Evolutionary conservation across 805 yeast species (phyloP), one percentile per base, ranked within the genome.

Genomic region (Candida lessepsii): DNA sequence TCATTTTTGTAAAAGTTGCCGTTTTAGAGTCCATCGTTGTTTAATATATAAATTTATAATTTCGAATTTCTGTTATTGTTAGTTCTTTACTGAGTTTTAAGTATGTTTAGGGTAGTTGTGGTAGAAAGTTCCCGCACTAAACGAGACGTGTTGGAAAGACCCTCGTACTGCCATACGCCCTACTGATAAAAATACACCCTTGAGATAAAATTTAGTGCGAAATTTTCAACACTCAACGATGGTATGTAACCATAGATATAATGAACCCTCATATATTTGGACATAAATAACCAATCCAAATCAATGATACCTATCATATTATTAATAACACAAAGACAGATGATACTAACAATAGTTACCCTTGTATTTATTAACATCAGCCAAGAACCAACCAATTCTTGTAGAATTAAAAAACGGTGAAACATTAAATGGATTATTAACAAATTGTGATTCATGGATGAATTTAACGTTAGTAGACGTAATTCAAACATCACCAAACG

Each of bases 401-500:
- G 87, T 93, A 35, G 99, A 91, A 61, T 76, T 93, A 57, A 93
- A 93, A 61, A 81, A 84, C 41, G 96, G 98, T 24, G 96, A 87
- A 54, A 81, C 91, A 8, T 71, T 90, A 36, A 84, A 83, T 54
- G 99, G 99, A 37, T 77, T 76, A 41, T 70, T 93, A 44, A 78
- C 80, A 41, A 85, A 86, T 56, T 88, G 96, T 52, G 99, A 93
- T 60, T 81, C 87, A 28, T 86, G 95, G 89, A 93, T 93, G 99
- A 93, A 93, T 61, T 71, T 93, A 49, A 86, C 96, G 1, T 71
- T 93, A 39, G 73, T 73, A 24, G 81, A 89, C 47, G 97, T 83
- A 11, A 76, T 81, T 35, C 85, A 81, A 56, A 75, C 81, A 11
- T 78, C 78, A 51, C 68, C 78, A 29, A 56, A 73, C 49, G 91